phyloP scores from a whole-genome alignment of 2,329 filamentous ascomycete genomes.

The Penicillium expansum region DNA sequence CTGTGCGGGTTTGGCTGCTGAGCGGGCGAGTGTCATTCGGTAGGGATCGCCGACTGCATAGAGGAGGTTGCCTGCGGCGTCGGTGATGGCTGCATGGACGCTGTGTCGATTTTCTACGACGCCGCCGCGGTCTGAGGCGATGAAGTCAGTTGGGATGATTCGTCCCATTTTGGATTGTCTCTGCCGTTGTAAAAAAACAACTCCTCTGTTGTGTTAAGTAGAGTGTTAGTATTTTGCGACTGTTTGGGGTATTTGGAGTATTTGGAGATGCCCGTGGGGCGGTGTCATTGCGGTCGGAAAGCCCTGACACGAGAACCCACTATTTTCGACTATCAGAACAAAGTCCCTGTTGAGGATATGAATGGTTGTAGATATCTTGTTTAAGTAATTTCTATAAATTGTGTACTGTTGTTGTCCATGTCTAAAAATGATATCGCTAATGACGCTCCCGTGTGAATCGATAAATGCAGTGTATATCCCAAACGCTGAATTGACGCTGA shows the following conservation, averaged over 20 bases:
- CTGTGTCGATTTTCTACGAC: slow-evolving; percentile 46
- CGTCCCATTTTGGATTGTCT: slow-evolving; percentile 5
- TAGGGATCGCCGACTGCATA: slow-evolving; percentile 43
- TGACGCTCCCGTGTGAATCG: neutral
- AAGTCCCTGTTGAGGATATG: neutral
- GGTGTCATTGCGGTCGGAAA: slow-evolving; percentile 4
- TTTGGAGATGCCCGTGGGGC: neutral
- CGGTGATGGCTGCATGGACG: slow-evolving; percentile 46
- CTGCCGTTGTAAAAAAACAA: neutral
- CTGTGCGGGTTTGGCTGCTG: slow-evolving; percentile 49
- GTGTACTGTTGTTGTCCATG: neutral
- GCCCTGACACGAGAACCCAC: neutral
- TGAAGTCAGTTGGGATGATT: slow-evolving; percentile 24
- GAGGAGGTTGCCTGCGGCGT: slow-evolving; percentile 40
- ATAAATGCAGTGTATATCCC: slow-evolving; percentile 5
- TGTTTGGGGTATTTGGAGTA: no score
- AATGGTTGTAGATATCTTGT: neutral
- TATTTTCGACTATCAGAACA: neutral
- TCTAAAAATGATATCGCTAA: slow-evolving; percentile 2
- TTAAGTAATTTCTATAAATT: neutral
- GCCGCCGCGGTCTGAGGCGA: slow-evolving; percentile 40
- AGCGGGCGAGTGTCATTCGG: slow-evolving; percentile 46
- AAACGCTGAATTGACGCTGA: slow-evolving; percentile 6
- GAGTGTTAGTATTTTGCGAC: neutral
- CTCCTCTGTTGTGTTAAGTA: neutral